Evolutionary conservation across 2,329 filamentous ascomycete species (phyloP).

Genomic region (Paecilomyces formosus): DNA sequence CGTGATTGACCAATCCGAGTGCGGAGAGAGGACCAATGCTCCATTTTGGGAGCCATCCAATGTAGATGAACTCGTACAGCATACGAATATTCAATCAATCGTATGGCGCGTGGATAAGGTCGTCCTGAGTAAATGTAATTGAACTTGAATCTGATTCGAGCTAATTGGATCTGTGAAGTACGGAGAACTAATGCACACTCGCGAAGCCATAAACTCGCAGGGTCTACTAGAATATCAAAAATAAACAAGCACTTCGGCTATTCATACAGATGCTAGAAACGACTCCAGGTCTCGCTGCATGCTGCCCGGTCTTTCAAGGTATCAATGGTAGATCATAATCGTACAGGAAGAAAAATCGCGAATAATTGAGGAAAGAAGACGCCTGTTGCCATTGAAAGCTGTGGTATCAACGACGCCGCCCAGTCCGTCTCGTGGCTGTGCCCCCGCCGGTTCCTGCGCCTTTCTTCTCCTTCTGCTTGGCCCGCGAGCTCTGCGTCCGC

Average conservation of each 20-base stretch:
- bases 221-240: background rate
- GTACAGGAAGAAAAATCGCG: conserved; percentile 10
- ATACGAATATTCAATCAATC: too few species aligned
- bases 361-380: background rate
- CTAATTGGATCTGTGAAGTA: too few species aligned
- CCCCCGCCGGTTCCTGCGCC: conserved; percentile 20
- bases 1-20: too few species aligned
- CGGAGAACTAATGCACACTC: too few species aligned
- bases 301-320: background rate
- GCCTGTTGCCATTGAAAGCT: background rate
- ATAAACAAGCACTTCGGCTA: background rate
- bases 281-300: background rate
- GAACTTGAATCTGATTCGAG: too few species aligned
- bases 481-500: conserved; percentile 26
- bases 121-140: too few species aligned
- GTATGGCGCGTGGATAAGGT: too few species aligned
- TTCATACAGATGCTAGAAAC: background rate
- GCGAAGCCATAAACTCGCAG: background rate
- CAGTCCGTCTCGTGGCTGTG: conserved; percentile 29
- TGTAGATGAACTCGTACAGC: too few species aligned
- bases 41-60: too few species aligned
- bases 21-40: too few species aligned
- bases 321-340: background rate
- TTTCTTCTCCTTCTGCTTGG: conserved; percentile 25
- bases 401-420: conserved; percentile 22